Conservation (phyloP, 768 basidiomycete species). For the Erythrobasidium yunnanense region DNA sequence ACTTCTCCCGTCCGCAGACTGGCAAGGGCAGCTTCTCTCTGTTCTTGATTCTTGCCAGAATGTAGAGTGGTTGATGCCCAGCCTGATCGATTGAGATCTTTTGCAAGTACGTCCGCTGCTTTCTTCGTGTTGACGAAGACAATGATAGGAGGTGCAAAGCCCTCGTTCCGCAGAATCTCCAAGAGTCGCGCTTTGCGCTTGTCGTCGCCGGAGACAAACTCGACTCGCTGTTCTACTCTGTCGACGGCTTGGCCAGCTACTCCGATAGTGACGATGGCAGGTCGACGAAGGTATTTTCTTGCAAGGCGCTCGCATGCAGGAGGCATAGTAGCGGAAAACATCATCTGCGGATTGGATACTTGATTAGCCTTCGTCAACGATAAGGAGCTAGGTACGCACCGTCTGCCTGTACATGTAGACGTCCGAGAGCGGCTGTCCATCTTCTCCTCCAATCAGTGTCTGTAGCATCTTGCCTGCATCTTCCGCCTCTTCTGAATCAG, state of each 20-base stretch:
- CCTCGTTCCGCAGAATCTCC: constrained; percentile 81
- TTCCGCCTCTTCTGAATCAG: constrained; percentile 56
- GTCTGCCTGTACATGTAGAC: constrained; percentile 36
- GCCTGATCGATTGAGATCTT: constrained; percentile 82
- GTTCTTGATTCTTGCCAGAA: constrained; percentile 94
- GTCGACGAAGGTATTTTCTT: constrained; percentile 80
- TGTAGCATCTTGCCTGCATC: constrained; percentile 66
- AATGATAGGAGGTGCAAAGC: constrained; percentile 81
- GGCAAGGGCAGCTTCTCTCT: constrained; percentile 84
- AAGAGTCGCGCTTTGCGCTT: constrained; percentile 85
- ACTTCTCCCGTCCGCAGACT: constrained; percentile 72
- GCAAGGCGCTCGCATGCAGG: constrained; percentile 53
- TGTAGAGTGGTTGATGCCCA: constrained; percentile 87
- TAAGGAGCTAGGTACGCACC: constrained; percentile 12
- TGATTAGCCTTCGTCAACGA: neutral
- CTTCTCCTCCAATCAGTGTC: constrained; percentile 43
- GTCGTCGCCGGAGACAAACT: constrained; percentile 83
- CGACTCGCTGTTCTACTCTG: constrained; percentile 90
- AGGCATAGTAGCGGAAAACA: constrained; percentile 64
- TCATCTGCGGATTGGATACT: constrained; percentile 38
- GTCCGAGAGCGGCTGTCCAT: constrained; percentile 21
- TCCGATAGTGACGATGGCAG: constrained; percentile 93
- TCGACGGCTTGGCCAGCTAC: constrained; percentile 96
- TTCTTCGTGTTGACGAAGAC: constrained; percentile 99
- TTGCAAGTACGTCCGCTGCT: constrained; percentile 94